Conservation (phyloP, 202 grass and related monocot species). For the Zoysia matrella region DNA sequence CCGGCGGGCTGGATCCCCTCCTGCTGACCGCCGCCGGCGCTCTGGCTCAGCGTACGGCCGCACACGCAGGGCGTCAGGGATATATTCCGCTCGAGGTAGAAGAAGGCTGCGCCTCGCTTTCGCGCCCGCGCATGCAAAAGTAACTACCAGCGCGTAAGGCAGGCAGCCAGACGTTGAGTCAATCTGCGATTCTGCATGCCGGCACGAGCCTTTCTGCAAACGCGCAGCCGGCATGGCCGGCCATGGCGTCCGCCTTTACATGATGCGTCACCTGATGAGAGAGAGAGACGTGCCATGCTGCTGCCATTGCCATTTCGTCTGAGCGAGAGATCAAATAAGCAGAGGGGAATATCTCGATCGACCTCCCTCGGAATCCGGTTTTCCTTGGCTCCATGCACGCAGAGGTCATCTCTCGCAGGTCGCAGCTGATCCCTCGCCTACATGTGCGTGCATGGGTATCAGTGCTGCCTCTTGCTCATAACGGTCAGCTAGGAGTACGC, state of each 20-base stretch:
- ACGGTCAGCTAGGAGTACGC: neutral
- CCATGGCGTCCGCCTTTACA: slow-evolving; percentile 13
- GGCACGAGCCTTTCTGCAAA: slow-evolving; percentile 38
- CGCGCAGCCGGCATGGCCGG: slow-evolving; percentile 14
- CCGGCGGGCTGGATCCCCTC: too few relatives aligned
- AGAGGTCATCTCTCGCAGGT: neutral
- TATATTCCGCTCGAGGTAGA: slow-evolving; percentile 4
- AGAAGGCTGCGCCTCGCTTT: slow-evolving; percentile 22
- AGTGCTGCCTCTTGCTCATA: neutral
- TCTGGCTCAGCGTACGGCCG: slow-evolving; percentile 17
- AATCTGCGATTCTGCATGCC: slow-evolving; percentile 6
- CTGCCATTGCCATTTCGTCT: slow-evolving; percentile 24
- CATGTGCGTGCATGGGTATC: slow-evolving; percentile 33
- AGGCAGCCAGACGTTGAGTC: neutral
- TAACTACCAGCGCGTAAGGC: neutral
- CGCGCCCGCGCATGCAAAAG: slow-evolving; percentile 36
- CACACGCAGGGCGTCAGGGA: neutral
- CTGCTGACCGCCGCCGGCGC: too few relatives aligned
- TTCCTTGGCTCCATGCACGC: slow-evolving; percentile 19
- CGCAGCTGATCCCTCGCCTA: too few relatives aligned
- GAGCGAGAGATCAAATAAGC: slow-evolving; percentile 28
- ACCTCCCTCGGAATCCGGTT: slow-evolving; percentile 37
- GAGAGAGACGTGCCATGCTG: neutral
- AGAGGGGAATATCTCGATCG: slow-evolving; percentile 34
- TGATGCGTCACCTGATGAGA: neutral